A percentile compares a stretch with the other conserved stretches of the same genome.
Conservation (phyloP, 352 stramenopile species). For the Hyaloperonospora brassicae region DNA sequence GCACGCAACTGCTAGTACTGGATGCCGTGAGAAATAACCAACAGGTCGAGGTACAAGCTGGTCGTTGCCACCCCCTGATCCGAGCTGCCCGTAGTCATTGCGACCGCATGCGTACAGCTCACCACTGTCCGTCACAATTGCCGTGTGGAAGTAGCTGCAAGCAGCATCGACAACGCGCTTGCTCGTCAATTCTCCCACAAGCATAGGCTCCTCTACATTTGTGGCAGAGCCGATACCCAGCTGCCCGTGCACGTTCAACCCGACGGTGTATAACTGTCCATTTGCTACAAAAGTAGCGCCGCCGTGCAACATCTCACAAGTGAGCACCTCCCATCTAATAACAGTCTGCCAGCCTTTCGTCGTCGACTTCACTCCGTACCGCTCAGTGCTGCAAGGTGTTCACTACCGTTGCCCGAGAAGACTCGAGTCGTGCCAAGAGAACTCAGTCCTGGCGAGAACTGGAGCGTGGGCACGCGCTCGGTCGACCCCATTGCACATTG, state of each 20-base stretch:
- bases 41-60: constrained; percentile 57
- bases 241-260: constrained; percentile 89
- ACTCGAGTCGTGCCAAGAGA: constrained; percentile 62
- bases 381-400: constrained; percentile 83
- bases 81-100: constrained; percentile 90
- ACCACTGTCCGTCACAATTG: constrained; percentile 68
- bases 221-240: constrained; percentile 74
- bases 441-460: constrained; percentile 41
- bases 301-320: neutral
- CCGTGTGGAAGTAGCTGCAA: constrained; percentile 91
- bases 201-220: constrained; percentile 45
- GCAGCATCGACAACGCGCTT: constrained; percentile 70
- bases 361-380: constrained; percentile 23
- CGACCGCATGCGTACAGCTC: constrained; percentile 84
- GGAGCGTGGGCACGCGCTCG: constrained; percentile 49
- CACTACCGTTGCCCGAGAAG: constrained; percentile 88
- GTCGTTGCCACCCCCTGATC: constrained; percentile 58
- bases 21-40: constrained; percentile 33
- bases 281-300: constrained; percentile 31
- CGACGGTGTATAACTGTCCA: constrained; percentile 83
- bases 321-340: neutral
- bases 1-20: constrained; percentile 73
- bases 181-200: constrained; percentile 33
- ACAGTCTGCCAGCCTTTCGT: neutral
- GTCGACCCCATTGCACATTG: constrained; percentile 86